These are phyloP conservation scores for Spathaspora sp. DNA, from an alignment of 805 yeast genomes.

Conservation along the genomic window DNA sequence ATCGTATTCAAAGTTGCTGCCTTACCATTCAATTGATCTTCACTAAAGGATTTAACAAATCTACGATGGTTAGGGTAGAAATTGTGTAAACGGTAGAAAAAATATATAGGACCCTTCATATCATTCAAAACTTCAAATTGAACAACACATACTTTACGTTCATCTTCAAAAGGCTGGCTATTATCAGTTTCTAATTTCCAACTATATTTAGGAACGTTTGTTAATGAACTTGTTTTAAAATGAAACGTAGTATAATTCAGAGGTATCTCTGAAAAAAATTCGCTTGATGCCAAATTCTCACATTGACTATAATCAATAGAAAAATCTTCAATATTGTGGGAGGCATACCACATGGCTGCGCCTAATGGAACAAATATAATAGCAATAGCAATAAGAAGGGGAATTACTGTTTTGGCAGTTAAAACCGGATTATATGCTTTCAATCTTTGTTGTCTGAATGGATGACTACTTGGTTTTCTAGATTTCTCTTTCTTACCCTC, in stretches of 20 bases:
- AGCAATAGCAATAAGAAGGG: constrained; percentile 35
- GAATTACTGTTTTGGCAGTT: constrained; percentile 41
- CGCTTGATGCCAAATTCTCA: constrained; percentile 28
- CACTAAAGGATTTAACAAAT: constrained; percentile 40
- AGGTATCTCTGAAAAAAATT: constrained; percentile 32
- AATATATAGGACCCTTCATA: constrained; percentile 36
- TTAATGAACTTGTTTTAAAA: constrained; percentile 16
- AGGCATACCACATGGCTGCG: constrained; percentile 46
- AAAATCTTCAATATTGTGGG: constrained; percentile 34
- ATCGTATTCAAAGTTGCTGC: constrained; percentile 30
- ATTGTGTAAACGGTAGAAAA: constrained; percentile 38
- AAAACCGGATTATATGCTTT: constrained; percentile 47
- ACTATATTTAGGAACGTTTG: constrained; percentile 18
- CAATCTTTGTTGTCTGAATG: constrained; percentile 54
- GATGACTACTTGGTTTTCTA: constrained; percentile 62
- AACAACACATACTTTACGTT: constrained; percentile 43
- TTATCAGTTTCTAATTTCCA: constrained; percentile 38
- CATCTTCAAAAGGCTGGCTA: constrained; percentile 46
- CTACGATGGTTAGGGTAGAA: constrained; percentile 44
- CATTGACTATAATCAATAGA: constrained; percentile 41
- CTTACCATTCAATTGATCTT: constrained; percentile 40
- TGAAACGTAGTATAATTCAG: constrained; percentile 40
- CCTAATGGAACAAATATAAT: constrained; percentile 41
- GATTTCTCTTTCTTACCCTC: constrained; percentile 41
- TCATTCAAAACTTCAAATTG: constrained; percentile 35